Conservation (phyloP, 495 filamentous ascomycete genomes). For the Xylaria acuta region DNA sequence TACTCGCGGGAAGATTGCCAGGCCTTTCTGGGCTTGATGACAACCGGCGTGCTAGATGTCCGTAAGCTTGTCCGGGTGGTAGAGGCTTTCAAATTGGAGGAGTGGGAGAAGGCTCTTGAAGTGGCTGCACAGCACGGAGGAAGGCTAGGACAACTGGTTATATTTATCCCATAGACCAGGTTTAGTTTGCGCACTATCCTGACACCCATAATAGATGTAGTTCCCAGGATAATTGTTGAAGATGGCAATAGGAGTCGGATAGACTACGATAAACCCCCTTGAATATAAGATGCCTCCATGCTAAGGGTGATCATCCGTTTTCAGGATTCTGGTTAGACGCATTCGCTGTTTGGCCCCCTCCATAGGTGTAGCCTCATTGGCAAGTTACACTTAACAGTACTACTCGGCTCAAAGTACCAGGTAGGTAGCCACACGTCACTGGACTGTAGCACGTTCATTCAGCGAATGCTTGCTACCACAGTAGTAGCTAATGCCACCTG, state of each 20-base stretch:
- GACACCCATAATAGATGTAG: neutral
- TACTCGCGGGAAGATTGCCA: constrained; percentile 41
- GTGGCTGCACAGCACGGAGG: neutral
- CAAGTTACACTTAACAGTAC: too few relatives aligned
- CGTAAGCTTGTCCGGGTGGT: constrained; percentile 26
- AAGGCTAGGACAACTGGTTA: constrained; percentile 1
- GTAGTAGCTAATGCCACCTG: too few relatives aligned
- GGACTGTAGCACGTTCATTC: too few relatives aligned
- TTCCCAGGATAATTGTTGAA: neutral
- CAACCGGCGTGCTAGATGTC: constrained; percentile 44
- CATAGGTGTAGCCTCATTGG: too few relatives aligned
- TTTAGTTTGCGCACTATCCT: neutral
- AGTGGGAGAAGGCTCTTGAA: constrained; percentile 29
- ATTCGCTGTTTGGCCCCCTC: too few relatives aligned
- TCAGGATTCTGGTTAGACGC: too few relatives aligned
- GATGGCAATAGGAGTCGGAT: neutral
- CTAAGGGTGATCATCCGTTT: too few relatives aligned
- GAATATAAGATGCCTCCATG: too few relatives aligned
- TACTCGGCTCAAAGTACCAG: too few relatives aligned
- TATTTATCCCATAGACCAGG: neutral
- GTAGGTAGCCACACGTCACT: too few relatives aligned
- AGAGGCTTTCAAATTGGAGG: constrained; percentile 34
- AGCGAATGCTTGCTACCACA: too few relatives aligned
- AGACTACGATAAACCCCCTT: too few relatives aligned
- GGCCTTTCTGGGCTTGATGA: constrained; percentile 42